phyloP scores from a whole-genome alignment of 1,139 yeast genomes.

The Suhomyces chickasaworum region DNA sequence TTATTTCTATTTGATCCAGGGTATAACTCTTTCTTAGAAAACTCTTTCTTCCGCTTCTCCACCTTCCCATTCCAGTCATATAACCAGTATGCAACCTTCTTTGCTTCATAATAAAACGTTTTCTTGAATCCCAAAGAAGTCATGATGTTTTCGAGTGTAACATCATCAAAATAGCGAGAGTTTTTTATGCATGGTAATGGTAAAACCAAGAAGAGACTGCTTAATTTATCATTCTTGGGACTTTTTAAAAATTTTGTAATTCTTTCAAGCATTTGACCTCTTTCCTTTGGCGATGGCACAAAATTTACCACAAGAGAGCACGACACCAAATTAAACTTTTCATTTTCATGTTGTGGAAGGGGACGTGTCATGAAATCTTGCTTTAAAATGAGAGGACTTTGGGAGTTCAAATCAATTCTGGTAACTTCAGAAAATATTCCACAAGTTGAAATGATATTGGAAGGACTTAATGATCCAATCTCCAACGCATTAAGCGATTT shows the following conservation, averaged over 20 bases:
- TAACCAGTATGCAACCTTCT: conserved; percentile 79
- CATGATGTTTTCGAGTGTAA: conserved; percentile 51
- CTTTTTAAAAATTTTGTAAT: conserved; percentile 57
- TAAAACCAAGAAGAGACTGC: conserved; percentile 69
- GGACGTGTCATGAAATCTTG: conserved; percentile 87
- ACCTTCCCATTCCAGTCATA: conserved; percentile 49
- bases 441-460: conserved; percentile 38
- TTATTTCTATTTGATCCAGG: conserved; percentile 63
- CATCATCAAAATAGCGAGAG: conserved; percentile 71
- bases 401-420: conserved; percentile 76
- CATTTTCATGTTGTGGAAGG: conserved; percentile 46
- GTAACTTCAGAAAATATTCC: conserved; percentile 1
- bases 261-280: conserved; percentile 78
- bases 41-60: conserved; percentile 12
- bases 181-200: conserved; percentile 86
- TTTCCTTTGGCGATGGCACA: conserved; percentile 67
- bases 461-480: conserved; percentile 75
- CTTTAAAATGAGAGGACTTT: conserved; percentile 65
- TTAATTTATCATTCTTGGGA: conserved; percentile 24
- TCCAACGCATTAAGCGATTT: conserved; percentile 57
- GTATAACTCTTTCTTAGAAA: conserved; percentile 50
- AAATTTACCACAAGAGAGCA: conserved; percentile 87
- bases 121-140: conserved; percentile 56
- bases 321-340: conserved; percentile 66
- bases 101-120: conserved; percentile 56